Percentiles rank a stretch among this genome's conserved stretches.
Evolutionary conservation across 805 yeast species (phyloP).

Genomic region (Barnettozyma populi): DNA sequence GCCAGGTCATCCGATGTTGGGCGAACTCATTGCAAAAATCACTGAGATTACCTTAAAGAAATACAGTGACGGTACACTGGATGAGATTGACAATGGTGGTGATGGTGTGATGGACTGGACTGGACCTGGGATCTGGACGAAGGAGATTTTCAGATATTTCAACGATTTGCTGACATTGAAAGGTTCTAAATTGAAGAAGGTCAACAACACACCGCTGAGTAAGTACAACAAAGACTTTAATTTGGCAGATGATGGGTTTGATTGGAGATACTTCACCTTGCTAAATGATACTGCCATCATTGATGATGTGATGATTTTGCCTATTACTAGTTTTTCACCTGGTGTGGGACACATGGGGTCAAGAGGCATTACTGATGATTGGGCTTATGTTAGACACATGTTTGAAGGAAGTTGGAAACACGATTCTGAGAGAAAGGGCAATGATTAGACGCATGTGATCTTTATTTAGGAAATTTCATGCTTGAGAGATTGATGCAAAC

Average conservation of each 20-base stretch:
- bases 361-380: constrained; percentile 31
- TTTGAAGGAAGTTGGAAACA: constrained; percentile 64
- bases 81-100: constrained; percentile 58
- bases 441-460: not conserved
- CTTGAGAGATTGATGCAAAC: no score
- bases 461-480: not conserved
- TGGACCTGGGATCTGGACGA: constrained; percentile 96
- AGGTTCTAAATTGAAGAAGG: constrained; percentile 5
- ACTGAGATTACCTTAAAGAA: constrained; percentile 67
- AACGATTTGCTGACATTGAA: constrained; percentile 36
- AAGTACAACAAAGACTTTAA: constrained; percentile 26
- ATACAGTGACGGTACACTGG: constrained; percentile 40
- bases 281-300: constrained; percentile 48
- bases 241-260: constrained; percentile 32
- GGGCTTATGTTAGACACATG: constrained; percentile 58
- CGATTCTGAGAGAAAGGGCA: constrained; percentile 12
- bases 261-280: constrained; percentile 62
- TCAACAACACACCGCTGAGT: constrained; percentile 19
- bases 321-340: constrained; percentile 65
- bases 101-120: constrained; percentile 90
- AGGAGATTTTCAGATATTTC: constrained; percentile 71
- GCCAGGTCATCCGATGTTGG: constrained; percentile 83
- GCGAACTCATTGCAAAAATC: constrained; percentile 74
- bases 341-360: constrained; percentile 71
- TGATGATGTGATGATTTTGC: constrained; percentile 67